Base-by-base conservation (phyloP, 352 stramenopile genomes). In the Globisporangium abappressorium region DNA sequence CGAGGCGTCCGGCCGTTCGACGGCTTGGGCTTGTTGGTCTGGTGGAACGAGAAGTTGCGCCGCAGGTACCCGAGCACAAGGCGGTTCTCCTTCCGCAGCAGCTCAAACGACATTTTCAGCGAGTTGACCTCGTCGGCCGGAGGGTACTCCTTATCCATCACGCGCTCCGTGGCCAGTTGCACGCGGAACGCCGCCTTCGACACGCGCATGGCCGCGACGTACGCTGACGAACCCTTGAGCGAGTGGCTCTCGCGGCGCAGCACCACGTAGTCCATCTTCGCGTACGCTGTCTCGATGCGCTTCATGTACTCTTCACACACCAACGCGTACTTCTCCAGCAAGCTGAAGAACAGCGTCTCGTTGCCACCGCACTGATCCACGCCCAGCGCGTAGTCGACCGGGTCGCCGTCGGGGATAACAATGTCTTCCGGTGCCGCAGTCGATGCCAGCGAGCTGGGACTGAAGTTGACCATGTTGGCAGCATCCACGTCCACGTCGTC, bases 201-300 rank as follows among this genome's bases (percentile, higher is more conserved):
- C 30, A 95, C 84, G 30, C 88, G 83, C 78, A 93, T 81, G 0
- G 88, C 88, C 8, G 88, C 88, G 2, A 94, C 86, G 53, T 95
- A 95, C 11, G 88, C 88, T 0, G 88, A 94, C 7, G 85, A 93
- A n/a, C 88, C 87, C 68, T 95, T 95, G n/a, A 95, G 68, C 12
- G 88, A 95, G 65, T 95, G 88, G 60, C 83, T 90, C 65, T 94
- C 86, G 4, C 85, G 82, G 4, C 86, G 76, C 28, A 95, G 69
- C 12, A 90, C 80, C 2, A 87, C 70, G 61, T 82, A 92, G 65
- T 95, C 82, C 14, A 68, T 66, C 1, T 65, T 69, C 14, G 66
- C 54, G 66, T 85, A 93, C 9, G 83, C 80, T 28, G 76, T 77
- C 41, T 94, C 84, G 47, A 95, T 93, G 24, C 82, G 84, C 30